Conservation (phyloP, 2,329 filamentous ascomycete species). For the Rhexocercosporidium sp. region DNA sequence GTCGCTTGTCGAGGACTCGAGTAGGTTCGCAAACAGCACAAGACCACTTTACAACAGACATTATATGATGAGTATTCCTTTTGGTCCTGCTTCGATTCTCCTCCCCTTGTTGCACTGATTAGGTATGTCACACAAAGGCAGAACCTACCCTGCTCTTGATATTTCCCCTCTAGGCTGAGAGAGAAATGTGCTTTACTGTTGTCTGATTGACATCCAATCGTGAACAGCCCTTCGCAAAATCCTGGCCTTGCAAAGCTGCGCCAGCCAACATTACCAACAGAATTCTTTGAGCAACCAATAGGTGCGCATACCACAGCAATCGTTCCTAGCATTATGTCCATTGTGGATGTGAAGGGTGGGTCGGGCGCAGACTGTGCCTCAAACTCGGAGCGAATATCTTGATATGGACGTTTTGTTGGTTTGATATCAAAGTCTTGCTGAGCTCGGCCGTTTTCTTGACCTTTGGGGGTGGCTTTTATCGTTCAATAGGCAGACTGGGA, state of each 20-base stretch:
- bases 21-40: not conserved
- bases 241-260: not conserved
- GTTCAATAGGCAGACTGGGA: too few relatives aligned
- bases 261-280: slow-evolving; percentile 3
- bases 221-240: not conserved
- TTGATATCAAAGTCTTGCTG: too few relatives aligned
- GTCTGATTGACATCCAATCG: too few relatives aligned
- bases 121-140: not conserved
- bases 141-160: too few relatives aligned
- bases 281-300: too few relatives aligned
- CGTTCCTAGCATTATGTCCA: too few relatives aligned
- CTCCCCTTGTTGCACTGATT: not conserved
- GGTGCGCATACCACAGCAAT: too few relatives aligned
- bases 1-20: not conserved
- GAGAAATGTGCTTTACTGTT: not conserved
- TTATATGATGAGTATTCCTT: not conserved
- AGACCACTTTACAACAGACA: not conserved
- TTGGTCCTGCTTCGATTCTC: not conserved
- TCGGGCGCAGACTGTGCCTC: too few relatives aligned
- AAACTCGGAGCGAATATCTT: not conserved
- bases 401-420: too few relatives aligned
- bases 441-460: not conserved
- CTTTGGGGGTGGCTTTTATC: not conserved
- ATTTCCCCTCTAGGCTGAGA: not conserved
- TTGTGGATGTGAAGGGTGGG: too few relatives aligned